phyloP scores from a whole-genome alignment of 2,329 filamentous ascomycete species.

The Stemphylium beticola region DNA sequence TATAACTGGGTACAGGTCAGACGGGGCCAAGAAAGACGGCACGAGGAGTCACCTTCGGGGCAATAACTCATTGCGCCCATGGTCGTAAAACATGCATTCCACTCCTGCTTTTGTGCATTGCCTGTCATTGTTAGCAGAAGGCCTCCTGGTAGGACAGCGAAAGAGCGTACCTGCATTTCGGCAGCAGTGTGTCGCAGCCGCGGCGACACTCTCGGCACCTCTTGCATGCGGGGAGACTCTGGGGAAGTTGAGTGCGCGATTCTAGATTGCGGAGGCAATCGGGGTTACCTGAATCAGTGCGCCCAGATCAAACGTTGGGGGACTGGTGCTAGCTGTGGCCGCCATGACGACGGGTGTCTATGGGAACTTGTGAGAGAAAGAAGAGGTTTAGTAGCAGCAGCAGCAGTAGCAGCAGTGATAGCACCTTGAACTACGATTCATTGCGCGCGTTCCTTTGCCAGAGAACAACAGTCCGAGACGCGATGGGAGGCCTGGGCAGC shows the following conservation, averaged over 20 bases:
- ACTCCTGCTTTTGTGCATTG: conserved; percentile 47
- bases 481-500: conserved; percentile 6
- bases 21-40: background rate
- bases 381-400: conserved; percentile 1
- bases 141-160: background rate
- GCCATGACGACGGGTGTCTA: conserved; percentile 20
- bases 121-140: conserved; percentile 24
- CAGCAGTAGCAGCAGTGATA: background rate
- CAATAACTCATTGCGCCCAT: conserved; percentile 39
- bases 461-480: conserved; percentile 1
- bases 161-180: conserved; percentile 39
- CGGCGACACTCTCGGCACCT: conserved; percentile 46
- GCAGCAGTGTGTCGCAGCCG: conserved; percentile 46
- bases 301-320: conserved; percentile 27
- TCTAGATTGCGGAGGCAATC: conserved; percentile 1
- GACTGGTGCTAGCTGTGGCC: conserved; percentile 15
- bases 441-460: background rate
- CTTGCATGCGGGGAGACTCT: conserved; percentile 45
- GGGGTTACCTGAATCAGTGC: conserved; percentile 31
- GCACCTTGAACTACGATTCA: background rate
- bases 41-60: conserved; percentile 33
- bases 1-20: conserved; percentile 38
- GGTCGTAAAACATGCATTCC: conserved; percentile 46
- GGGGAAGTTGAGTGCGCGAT: conserved; percentile 15
- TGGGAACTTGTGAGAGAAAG: background rate